Base-by-base conservation (phyloP, 768 basidiomycete genomes). In the Boletus tylopilopsis region DNA sequence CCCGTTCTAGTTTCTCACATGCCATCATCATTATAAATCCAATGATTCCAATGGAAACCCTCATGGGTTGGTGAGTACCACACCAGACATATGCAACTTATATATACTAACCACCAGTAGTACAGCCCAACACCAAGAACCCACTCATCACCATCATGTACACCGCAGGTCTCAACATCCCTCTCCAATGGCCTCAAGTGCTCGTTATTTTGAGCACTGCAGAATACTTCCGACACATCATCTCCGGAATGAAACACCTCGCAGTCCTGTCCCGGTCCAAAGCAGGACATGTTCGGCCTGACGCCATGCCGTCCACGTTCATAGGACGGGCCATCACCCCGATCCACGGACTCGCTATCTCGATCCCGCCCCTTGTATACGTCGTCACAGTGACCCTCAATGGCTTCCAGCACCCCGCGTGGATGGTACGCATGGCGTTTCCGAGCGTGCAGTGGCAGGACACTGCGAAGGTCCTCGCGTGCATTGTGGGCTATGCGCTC, bases 401-500 rank as follows among this genome's bases (percentile, higher is more conserved):
- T 35, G 27, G 54, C 16, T 50, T 71, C 43, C 51, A 53, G 8
- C 67, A 59, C 41, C 67, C 69, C 1, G 45, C 44, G 11, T 72
- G 71, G 71, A 56, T 69, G 54, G 30, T 34, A 13, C 54, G 38
- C 21, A 59, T 42, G 19, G 50, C 58, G 6, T 45, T 68, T 18
- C 47, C 62, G 2, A 7, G n/a, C n/a, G n/a, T n/a, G n/a, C n/a
- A n/a, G n/a, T n/a, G n/a, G n/a, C n/a, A n/a, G n/a, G n/a, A n/a
- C n/a, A n/a, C n/a, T n/a, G n/a, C 13, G 29, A 30, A 13, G 29
- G 29, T 4, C 4, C 4, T 30, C 11, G 29, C 29, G 2, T 30
- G 29, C 3, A 13, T 5, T 13, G 29, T 13, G 11, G 13, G 29
- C 29, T 12, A 11, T 30, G 29, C 29, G 4, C 29, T 30, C 29